Percentiles rank a stretch among this genome's conserved stretches.
Conservation (phyloP, 768 basidiomycete species). For the Rhodosporidiobolus odoratus region DNA sequence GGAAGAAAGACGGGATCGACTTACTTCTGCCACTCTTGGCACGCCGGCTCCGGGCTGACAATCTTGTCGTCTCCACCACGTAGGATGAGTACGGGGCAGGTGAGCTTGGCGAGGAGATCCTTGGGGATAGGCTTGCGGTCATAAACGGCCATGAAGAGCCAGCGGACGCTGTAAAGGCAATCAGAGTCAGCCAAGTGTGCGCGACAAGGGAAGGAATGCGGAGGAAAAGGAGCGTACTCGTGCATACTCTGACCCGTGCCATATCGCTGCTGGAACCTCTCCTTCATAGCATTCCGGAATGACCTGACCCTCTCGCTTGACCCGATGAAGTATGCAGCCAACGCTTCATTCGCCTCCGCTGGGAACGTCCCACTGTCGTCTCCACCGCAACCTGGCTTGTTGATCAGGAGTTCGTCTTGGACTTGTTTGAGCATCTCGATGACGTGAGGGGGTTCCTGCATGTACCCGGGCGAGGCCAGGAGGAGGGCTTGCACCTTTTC, state of each 20-base stretch:
- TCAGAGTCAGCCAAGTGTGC: neutral
- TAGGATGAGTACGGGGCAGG: slow-evolving; percentile 18
- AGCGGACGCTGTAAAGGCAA: neutral
- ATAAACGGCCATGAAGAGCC: slow-evolving; percentile 17
- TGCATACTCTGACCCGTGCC: slow-evolving; percentile 1
- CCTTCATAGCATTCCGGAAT: neutral
- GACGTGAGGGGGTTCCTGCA: slow-evolving; percentile 3
- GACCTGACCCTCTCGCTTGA: neutral
- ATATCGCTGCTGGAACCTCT: slow-evolving; percentile 18
- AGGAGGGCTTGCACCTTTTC: slow-evolving; percentile 8
- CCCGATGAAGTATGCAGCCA: slow-evolving; percentile 16
- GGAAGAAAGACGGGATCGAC: neutral
- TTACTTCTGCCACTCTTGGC: slow-evolving; percentile 17
- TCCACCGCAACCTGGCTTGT: slow-evolving; percentile 19
- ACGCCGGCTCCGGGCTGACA: slow-evolving; percentile 14
- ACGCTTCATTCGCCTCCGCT: slow-evolving; percentile 2
- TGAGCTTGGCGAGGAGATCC: slow-evolving; percentile 1
- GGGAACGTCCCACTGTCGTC: slow-evolving; percentile 18
- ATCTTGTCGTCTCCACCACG: slow-evolving; percentile 27
- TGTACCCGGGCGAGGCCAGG: slow-evolving; percentile 22
- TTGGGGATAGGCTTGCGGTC: slow-evolving; percentile 14
- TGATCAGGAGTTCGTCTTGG: neutral
- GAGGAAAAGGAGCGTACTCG: neutral
- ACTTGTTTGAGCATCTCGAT: neutral
- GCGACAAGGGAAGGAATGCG: neutral